Percentiles rank a stretch among this genome's conserved stretches.
Conservation (phyloP, 805 yeast species). For the Cyberlindnera petersonii region DNA sequence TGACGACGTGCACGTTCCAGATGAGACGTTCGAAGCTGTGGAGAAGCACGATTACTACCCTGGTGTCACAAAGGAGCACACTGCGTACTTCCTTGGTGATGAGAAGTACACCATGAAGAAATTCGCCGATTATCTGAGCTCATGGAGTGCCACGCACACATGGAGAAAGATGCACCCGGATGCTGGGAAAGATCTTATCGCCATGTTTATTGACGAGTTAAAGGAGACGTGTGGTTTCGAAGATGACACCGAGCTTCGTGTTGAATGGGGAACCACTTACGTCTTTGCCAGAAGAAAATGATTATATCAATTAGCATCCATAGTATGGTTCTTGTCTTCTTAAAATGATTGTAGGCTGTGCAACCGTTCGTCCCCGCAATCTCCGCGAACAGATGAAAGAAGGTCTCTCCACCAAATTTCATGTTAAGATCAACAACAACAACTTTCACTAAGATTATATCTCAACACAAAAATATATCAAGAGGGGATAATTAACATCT, state of each 20-base stretch:
- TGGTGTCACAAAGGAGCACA: slow-evolving; percentile 20
- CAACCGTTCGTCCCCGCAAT: no score
- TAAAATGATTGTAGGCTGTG: background rate
- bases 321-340: no score
- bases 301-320: no score
- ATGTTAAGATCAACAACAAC: background rate
- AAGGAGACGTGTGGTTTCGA: slow-evolving; percentile 42
- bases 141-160: slow-evolving; percentile 66
- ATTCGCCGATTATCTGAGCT: slow-evolving; percentile 48
- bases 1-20: slow-evolving; percentile 42
- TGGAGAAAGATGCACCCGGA: slow-evolving; percentile 45
- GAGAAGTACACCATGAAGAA: slow-evolving; percentile 41
- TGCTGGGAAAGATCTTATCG: slow-evolving; percentile 43
- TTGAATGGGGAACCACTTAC: slow-evolving; percentile 55
- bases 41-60: slow-evolving; percentile 33
- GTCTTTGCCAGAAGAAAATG: slow-evolving; percentile 38
- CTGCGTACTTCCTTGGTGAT: slow-evolving; percentile 36
- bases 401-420: background rate
- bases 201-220: slow-evolving; percentile 42
- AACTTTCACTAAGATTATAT: background rate
- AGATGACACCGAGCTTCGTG: slow-evolving; percentile 37
- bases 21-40: slow-evolving; percentile 39
- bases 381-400: background rate
- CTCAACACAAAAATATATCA: background rate
- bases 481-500: background rate